Conservation (phyloP, 2,329 filamentous ascomycete genomes). For the Elsinoe ampelina region DNA sequence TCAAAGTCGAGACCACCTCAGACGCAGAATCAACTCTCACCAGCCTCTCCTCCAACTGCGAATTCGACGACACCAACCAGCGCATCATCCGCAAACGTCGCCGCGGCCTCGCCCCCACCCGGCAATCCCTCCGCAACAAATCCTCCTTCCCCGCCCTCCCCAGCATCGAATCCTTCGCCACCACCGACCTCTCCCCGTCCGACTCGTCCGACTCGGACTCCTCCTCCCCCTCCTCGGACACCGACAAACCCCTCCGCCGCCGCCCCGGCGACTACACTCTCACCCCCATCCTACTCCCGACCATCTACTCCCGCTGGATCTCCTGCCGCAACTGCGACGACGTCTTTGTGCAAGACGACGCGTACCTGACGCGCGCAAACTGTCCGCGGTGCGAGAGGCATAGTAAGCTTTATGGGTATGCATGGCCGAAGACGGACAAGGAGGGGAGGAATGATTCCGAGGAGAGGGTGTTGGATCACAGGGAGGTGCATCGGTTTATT, state of each 20-base stretch:
- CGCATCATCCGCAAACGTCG: constrained; percentile 29
- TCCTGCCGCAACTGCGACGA: constrained; percentile 75
- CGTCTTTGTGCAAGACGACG: constrained; percentile 79
- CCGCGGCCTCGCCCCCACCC: constrained; percentile 14
- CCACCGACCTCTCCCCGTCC: not conserved
- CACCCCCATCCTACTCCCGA: constrained; percentile 64
- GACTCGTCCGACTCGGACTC: constrained; percentile 15
- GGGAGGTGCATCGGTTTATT: constrained; percentile 79
- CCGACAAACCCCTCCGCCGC: constrained; percentile 25
- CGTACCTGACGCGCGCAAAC: constrained; percentile 73
- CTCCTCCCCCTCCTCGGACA: constrained; percentile 11
- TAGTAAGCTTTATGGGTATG: constrained; percentile 87
- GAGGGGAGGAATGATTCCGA: constrained; percentile 64
- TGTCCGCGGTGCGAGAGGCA: constrained; percentile 93
- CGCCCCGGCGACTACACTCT: constrained; percentile 59
- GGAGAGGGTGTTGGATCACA: constrained; percentile 66
- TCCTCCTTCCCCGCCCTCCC: constrained; percentile 18
- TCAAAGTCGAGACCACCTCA: constrained; percentile 9
- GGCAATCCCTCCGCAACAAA: constrained; percentile 16
- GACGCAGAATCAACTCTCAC: constrained; percentile 29
- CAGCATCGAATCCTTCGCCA: constrained; percentile 21
- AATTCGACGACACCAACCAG: constrained; percentile 30
- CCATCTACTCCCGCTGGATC: constrained; percentile 74
- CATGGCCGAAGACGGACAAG: constrained; percentile 91
- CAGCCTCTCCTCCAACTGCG: constrained; percentile 30